Percentiles rank a stretch among this genome's conserved stretches.
Conservation (phyloP, 2,329 filamentous ascomycete genomes). For the Phyllosticta ampelicida region DNA sequence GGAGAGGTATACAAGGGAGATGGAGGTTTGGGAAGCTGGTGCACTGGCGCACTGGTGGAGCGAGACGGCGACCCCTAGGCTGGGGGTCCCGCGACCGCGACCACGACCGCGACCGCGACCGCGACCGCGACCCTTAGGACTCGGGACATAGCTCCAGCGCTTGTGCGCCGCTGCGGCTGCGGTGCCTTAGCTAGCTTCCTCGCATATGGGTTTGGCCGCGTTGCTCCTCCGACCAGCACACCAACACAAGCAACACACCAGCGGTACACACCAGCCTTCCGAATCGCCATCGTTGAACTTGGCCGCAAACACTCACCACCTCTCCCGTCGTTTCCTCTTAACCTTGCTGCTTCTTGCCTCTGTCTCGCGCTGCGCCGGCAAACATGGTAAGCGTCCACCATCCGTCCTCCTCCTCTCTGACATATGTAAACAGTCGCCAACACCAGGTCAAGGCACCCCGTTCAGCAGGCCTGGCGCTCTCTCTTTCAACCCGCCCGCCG, state of each 20-base stretch:
- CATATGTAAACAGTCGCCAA: slow-evolving; percentile 1
- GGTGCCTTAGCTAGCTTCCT: too few species aligned
- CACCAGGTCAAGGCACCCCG: slow-evolving; percentile 14
- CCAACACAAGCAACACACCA: not conserved
- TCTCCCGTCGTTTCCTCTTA: not conserved
- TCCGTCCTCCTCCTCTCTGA: not conserved
- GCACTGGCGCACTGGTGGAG: not conserved
- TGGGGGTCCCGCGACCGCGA: too few species aligned
- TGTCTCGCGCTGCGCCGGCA: not conserved
- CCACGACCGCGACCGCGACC: too few species aligned
- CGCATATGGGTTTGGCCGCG: not conserved
- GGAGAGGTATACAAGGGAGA: not conserved
- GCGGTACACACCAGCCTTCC: not conserved
- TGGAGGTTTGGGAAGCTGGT: not conserved
- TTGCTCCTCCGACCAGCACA: not conserved
- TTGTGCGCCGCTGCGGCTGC: not conserved
- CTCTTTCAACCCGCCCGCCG: slow-evolving; percentile 30
- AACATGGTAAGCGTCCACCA: slow-evolving; percentile 5
- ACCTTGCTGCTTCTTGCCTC: not conserved
- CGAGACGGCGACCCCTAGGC: not conserved
- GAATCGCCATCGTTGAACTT: too few species aligned
- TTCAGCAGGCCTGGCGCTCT: slow-evolving; percentile 34
- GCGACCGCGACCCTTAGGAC: too few species aligned
- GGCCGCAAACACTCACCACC: not conserved
- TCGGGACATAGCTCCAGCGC: not conserved